phyloP scores from a whole-genome alignment of 306 rosid species.

The Malus asiatica region DNA sequence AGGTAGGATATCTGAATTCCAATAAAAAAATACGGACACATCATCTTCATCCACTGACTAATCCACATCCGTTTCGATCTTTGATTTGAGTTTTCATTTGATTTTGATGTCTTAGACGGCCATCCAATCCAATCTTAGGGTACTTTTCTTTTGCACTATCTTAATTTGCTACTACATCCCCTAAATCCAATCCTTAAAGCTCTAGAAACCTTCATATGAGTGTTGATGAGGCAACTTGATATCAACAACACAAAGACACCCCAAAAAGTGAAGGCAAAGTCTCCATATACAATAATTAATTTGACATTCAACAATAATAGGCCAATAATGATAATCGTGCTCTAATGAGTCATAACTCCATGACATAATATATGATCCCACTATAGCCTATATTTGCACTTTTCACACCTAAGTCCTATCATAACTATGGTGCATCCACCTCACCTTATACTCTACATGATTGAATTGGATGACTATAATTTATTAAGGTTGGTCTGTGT shows the following conservation, averaged over 20 bases:
- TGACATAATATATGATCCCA: not conserved
- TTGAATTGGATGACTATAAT: not conserved
- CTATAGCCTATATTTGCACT: not conserved
- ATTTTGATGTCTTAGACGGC: not conserved
- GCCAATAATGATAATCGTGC: not conserved
- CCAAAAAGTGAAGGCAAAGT: not conserved
- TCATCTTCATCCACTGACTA: not conserved
- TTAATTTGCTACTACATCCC: not conserved
- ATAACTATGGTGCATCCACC: not conserved
- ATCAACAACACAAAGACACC: not conserved
- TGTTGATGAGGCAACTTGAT: not conserved
- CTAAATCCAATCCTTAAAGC: conserved; percentile 14
- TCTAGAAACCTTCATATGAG: not conserved
- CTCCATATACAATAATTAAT: not conserved
- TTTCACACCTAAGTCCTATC: not conserved
- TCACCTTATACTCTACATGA: not conserved
- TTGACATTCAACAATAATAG: not conserved
- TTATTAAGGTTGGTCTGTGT: not conserved
- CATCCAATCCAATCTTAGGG: not conserved
- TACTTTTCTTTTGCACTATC: not conserved
- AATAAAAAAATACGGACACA: no score
- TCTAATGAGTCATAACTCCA: not conserved
- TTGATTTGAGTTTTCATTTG: not conserved
- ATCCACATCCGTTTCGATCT: no score
- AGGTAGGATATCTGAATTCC: no score